Base-by-base conservation (phyloP, 2,329 filamentous ascomycete species). In the Aspergillus ochraceoroseus region DNA sequence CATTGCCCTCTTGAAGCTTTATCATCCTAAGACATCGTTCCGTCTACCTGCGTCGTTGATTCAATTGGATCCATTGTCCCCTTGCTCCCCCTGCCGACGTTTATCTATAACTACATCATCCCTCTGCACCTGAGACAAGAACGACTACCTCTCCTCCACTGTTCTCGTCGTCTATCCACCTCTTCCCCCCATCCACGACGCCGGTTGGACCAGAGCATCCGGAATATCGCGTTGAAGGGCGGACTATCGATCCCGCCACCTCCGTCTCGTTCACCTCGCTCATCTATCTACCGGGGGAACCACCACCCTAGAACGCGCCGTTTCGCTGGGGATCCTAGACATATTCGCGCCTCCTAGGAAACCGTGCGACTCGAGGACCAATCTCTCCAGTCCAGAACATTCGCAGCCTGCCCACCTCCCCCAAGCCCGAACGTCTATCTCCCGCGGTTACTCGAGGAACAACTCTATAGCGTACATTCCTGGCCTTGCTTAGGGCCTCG, bases 401-500 rank as follows among this genome's bases (percentile, higher is more conserved):
- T 29, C 19, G 26, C 27, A 35, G 19, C 26, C 8, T 22, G 14
- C n/a, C n/a, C n/a, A n/a, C 15, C 14, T 31, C 22, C 27, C n/a
- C 31, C 14, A 20, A 6, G 19, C 31, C 7, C 14, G 32, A 41
- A 52, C 20, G 20, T 53, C 49, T 50, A 27, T 53, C 49, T 50
- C 48, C 50, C 45, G 47, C 42, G 31, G 59, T 64, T 61, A 62
- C 61, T 55, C 50, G 19, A 63, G 56, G 53, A 59, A n/a, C n/a
- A n/a, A 55, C 50, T 52, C 55, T 43, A 63, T 62, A 63, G 56
- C 55, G 55, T 58, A 59, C 62, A 65, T 65, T 65, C 62, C 58
- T 63, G 59, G 61, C 59, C 61, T 64, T 64, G 61, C 61, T 58
- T 64, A 41, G 53, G 50, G 41, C 49, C 53, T 44, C 44, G 51